Evolutionary conservation across 139 green algal genomes (phyloP).

Genomic region (Helicosporidium sp.): DNA sequence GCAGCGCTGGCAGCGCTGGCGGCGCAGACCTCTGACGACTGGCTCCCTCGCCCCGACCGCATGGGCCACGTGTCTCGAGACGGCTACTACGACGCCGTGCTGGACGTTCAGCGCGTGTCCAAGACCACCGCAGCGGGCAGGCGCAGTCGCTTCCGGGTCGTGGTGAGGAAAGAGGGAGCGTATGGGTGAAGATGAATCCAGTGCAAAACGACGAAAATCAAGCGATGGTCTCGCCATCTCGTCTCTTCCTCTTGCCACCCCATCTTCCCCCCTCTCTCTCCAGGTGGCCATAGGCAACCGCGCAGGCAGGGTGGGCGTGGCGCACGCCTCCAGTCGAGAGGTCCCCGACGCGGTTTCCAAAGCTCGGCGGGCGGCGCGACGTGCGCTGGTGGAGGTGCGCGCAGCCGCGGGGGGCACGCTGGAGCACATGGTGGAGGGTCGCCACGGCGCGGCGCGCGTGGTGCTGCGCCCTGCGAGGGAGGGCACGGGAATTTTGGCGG

Average conservation of each 20-base stretch:
- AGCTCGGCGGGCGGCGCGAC: constrained; percentile 57
- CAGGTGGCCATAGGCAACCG: constrained; percentile 51
- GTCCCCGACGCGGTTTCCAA: constrained; percentile 62
- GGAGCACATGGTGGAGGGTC: too few relatives aligned
- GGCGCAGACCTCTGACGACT: too few relatives aligned
- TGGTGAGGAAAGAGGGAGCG: constrained; percentile 5
- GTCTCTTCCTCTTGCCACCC: too few relatives aligned
- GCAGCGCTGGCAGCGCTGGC: too few relatives aligned
- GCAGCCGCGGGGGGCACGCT: too few relatives aligned
- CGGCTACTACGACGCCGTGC: constrained; percentile 31
- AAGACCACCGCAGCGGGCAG: constrained; percentile 91
- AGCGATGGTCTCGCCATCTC: too few relatives aligned
- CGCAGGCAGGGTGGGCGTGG: constrained; percentile 60
- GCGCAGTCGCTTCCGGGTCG: constrained; percentile 66
- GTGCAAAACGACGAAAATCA: too few relatives aligned
- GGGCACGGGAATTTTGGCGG: constrained; percentile 68
- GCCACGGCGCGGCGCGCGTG: constrained; percentile 10
- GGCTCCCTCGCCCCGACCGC: too few relatives aligned
- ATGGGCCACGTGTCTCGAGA: too few relatives aligned
- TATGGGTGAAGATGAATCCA: too few relatives aligned
- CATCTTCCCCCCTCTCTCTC: not conserved
- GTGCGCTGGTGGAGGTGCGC: too few relatives aligned
- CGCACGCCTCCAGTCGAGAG: constrained; percentile 67
- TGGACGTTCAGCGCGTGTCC: constrained; percentile 68
- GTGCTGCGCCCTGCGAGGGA: constrained; percentile 73